These are phyloP conservation scores for Tagetes patula DNA, from an alignment of 129 eudicot genomes.

Conservation along the genomic window DNA sequence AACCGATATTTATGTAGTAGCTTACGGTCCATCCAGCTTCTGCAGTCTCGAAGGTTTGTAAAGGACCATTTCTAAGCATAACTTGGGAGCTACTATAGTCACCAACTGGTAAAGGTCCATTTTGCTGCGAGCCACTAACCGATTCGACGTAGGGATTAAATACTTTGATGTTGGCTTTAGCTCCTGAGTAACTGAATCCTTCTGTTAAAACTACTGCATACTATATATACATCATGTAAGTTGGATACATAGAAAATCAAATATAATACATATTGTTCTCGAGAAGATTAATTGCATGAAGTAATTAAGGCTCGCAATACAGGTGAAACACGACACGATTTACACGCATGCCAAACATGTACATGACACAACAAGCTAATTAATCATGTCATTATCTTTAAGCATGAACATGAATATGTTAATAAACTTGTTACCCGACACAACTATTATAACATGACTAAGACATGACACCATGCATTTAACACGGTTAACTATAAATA, in stretches of 20 bases:
- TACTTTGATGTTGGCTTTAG: slow-evolving; percentile 58
- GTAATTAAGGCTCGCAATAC: too few relatives aligned
- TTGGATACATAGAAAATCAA: not conserved
- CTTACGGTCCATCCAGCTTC: slow-evolving; percentile 70
- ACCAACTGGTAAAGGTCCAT: not conserved
- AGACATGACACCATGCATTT: too few relatives aligned
- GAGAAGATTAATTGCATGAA: too few relatives aligned
- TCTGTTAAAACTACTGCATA: slow-evolving; percentile 35
- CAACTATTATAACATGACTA: too few relatives aligned
- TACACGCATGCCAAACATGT: too few relatives aligned
- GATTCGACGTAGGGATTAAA: slow-evolving; percentile 51
- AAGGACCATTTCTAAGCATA: slow-evolving; percentile 52
- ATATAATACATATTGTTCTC: too few relatives aligned
- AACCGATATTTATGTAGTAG: not conserved
- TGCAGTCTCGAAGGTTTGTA: slow-evolving; percentile 26
- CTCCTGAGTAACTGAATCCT: slow-evolving; percentile 58
- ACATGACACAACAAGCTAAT: too few relatives aligned
- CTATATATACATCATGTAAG: slow-evolving; percentile 21
- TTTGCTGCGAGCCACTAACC: slow-evolving; percentile 32
- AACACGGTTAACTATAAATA: too few relatives aligned
- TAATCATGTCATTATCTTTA: too few relatives aligned
- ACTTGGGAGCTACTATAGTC: slow-evolving; percentile 57
- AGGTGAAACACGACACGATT: too few relatives aligned
- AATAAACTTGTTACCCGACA: too few relatives aligned
- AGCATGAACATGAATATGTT: too few relatives aligned